Evolutionary conservation across 495 filamentous ascomycete genomes (phyloP).

Genomic region (Tirmania nivea): DNA sequence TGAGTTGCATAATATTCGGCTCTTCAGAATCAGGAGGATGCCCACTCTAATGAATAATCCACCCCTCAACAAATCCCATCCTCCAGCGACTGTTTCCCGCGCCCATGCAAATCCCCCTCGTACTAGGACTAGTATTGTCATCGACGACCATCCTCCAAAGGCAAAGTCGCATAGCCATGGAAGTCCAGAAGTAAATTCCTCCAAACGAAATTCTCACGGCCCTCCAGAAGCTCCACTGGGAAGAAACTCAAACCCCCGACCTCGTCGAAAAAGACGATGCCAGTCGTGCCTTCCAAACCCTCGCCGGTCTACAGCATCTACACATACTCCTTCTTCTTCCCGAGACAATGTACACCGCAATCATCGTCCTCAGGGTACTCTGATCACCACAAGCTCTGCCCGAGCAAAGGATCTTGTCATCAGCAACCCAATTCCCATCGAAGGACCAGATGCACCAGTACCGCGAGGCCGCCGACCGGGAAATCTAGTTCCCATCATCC

Average conservation of each 20-base stretch:
- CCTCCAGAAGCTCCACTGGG: background rate
- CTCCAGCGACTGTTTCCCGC: no score
- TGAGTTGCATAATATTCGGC: no score
- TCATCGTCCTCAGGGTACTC: no score
- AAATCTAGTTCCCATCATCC: no score
- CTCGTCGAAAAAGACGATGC: no score
- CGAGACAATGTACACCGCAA: background rate
- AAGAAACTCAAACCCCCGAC: background rate
- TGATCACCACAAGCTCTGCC: background rate
- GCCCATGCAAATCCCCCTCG: background rate
- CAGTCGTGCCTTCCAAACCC: background rate
- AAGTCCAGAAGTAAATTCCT: background rate
- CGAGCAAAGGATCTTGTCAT: background rate
- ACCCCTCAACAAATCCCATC: background rate
- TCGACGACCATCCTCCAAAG: background rate
- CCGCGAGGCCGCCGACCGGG: no score
- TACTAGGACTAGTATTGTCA: background rate
- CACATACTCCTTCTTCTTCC: background rate
- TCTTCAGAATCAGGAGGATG: background rate
- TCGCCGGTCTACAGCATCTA: background rate
- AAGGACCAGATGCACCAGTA: no score
- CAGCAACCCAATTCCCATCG: background rate
- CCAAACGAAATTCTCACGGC: background rate
- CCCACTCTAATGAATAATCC: background rate
- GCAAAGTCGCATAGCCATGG: background rate